Base-by-base conservation (phyloP, 2,329 filamentous ascomycete species). In the Venturia carpophila region DNA sequence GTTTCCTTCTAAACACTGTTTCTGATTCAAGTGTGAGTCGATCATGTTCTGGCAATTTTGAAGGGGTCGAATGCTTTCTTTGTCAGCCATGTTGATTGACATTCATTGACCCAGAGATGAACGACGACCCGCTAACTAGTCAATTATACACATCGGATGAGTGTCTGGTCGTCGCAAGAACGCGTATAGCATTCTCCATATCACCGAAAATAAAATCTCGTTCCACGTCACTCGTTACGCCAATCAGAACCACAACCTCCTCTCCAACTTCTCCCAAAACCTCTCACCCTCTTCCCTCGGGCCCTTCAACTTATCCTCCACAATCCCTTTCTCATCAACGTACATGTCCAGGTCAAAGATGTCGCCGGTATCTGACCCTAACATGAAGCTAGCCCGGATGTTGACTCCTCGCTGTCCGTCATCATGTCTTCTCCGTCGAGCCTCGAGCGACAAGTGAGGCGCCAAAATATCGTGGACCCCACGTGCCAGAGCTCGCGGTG, bases 311-410 rank as follows among this genome's bases (percentile, higher is more conserved):
- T 21, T 21, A 6, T 39, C 49, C 34, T 63, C 69, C 37, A 69
- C n/a, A 3, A 65, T 67, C 5, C 70, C 66, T 62, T 71, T 0
- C n/a, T 55, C 39, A 30, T 77, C 78, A 60, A 80, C 70, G n/a
- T 70, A 64, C 2, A 80, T 69, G 67, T 81, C 78, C 42, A 80
- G 62, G 69, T 81, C 79, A 41, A 79, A 80, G 7, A 80, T 77
- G 21, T 78, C 78, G 2, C 72, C 69, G 0, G 69, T 72, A 15
- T 69, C 67, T 1, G 71, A 70, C 0, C 78, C 78, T 0, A 81
- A 67, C 65, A 77, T 79, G 55, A 81, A 80, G 63, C 77, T 79
- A 5, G 76, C 78, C 43, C 79, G 66, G 0, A 80, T 75, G n/a
- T 74, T 71, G 10, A 80, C 75, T 19, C 75, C 75, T 3, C 70